Percentiles rank a stretch among this genome's conserved stretches.
These are phyloP conservation scores for Auriscalpium orientale DNA, from an alignment of 768 basidiomycete species.

Conservation along the genomic window DNA sequence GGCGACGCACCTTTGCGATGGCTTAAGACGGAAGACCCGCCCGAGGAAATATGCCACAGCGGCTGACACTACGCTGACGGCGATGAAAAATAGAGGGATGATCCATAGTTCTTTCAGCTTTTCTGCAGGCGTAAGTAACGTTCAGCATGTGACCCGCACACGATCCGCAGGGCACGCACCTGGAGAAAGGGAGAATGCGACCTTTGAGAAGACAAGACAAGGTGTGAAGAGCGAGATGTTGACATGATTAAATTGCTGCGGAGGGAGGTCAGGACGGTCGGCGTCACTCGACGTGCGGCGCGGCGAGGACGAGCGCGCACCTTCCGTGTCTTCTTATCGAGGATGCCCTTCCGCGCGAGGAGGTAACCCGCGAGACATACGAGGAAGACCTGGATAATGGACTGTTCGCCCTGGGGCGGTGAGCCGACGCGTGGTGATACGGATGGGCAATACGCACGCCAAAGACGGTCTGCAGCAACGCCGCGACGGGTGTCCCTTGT, in stretches of 20 bases:
- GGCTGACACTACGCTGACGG: slow-evolving; percentile 71
- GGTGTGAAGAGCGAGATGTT: slow-evolving; percentile 90
- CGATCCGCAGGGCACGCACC: slow-evolving; percentile 29
- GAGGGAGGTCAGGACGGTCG: too few species aligned
- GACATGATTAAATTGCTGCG: slow-evolving; percentile 66
- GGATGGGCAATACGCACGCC: slow-evolving; percentile 30
- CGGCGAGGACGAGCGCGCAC: slow-evolving; percentile 30
- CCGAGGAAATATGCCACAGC: slow-evolving; percentile 57
- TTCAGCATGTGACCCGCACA: background rate
- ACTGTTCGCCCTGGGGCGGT: slow-evolving; percentile 34
- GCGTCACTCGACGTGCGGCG: background rate
- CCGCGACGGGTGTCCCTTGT: slow-evolving; percentile 18
- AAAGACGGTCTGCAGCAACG: slow-evolving; percentile 51
- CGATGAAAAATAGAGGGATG: slow-evolving; percentile 76
- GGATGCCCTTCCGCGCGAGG: slow-evolving; percentile 69
- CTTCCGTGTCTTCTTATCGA: slow-evolving; percentile 87
- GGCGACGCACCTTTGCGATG: slow-evolving; percentile 51
- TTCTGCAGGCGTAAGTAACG: slow-evolving; percentile 30
- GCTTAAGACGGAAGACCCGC: slow-evolving; percentile 54
- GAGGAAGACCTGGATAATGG: slow-evolving; percentile 83
- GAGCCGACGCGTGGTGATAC: background rate
- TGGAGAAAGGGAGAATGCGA: slow-evolving; percentile 80
- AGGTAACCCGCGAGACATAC: slow-evolving; percentile 79
- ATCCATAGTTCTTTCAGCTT: slow-evolving; percentile 81
- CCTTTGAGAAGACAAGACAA: slow-evolving; percentile 86